These are phyloP conservation scores for Glycyrrhiza uralensis DNA, from an alignment of 306 rosid genomes.

Conservation along the genomic window DNA sequence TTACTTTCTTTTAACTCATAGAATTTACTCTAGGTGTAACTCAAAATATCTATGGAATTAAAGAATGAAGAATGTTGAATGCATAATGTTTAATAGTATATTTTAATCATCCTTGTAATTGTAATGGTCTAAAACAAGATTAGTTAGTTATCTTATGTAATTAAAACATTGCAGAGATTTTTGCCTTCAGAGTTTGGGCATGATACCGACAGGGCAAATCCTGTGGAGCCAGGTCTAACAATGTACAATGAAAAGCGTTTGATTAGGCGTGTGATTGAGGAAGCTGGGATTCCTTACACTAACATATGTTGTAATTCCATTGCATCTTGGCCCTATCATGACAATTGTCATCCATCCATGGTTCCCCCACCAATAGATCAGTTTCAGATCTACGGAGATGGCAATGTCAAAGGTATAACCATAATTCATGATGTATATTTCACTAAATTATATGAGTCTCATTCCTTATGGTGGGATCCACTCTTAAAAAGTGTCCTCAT, in stretches of 20 bases:
- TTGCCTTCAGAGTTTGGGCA: slow-evolving; percentile 78
- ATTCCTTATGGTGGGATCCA: no score
- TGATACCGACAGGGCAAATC: slow-evolving; percentile 64
- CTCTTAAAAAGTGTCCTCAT: no score
- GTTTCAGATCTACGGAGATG: slow-evolving; percentile 70
- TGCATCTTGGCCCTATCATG: slow-evolving; percentile 73
- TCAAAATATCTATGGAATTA: no score
- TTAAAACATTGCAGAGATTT: slow-evolving; percentile 47
- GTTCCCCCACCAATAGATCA: slow-evolving; percentile 59
- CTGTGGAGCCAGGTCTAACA: slow-evolving; percentile 60
- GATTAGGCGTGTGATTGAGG: slow-evolving; percentile 42
- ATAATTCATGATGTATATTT: no score
- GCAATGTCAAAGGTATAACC: slow-evolving; percentile 53
- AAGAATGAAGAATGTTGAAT: no score
- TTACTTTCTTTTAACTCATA: no score
- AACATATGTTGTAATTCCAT: slow-evolving; percentile 69
- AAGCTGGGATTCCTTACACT: slow-evolving; percentile 46
- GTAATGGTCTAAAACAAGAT: not conserved
- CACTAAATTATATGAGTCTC: no score
- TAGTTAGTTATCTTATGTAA: no score
- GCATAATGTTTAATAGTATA: no score
- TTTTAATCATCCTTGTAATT: no score
- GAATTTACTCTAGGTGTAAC: no score
- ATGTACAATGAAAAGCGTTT: slow-evolving; percentile 55
- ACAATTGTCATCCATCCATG: slow-evolving; percentile 56